These are phyloP conservation scores for Sporobolomyces phaffii DNA, from an alignment of 768 basidiomycete genomes.

Conservation along the genomic window DNA sequence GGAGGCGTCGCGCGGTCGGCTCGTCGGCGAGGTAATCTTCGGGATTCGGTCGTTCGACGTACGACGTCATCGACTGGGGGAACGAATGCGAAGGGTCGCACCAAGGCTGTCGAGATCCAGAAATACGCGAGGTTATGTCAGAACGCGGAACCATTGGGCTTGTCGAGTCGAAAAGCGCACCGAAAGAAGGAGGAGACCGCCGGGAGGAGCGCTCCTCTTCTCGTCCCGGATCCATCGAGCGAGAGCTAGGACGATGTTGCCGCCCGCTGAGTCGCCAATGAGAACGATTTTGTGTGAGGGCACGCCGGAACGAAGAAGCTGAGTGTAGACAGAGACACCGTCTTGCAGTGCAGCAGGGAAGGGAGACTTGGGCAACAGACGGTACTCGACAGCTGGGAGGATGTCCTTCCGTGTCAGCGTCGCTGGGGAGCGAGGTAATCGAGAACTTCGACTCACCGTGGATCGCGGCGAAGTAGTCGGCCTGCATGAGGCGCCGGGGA, in stretches of 20 bases:
- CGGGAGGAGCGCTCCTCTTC: slow-evolving; percentile 1
- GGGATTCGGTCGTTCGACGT: slow-evolving; percentile 28
- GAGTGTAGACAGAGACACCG: slow-evolving; percentile 64
- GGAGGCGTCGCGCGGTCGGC: slow-evolving; percentile 25
- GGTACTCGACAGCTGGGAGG: slow-evolving; percentile 63
- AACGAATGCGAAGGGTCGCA: slow-evolving; percentile 23
- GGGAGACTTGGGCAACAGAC: slow-evolving; percentile 52
- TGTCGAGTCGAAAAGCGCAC: background rate
- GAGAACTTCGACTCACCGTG: background rate
- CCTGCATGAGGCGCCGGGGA: slow-evolving; percentile 33
- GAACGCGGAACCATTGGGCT: no score
- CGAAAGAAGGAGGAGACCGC: slow-evolving; percentile 26
- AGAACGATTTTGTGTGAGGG: slow-evolving; percentile 55
- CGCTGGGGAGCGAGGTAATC: background rate
- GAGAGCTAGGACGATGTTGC: slow-evolving; percentile 55
- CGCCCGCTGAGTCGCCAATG: slow-evolving; percentile 72
- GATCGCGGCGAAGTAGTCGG: slow-evolving; percentile 28
- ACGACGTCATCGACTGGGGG: slow-evolving; percentile 23
- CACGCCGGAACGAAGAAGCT: slow-evolving; percentile 52
- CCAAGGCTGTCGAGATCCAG: slow-evolving; percentile 7
- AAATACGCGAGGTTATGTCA: background rate
- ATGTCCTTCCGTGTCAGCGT: background rate
- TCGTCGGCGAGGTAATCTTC: slow-evolving; percentile 37
- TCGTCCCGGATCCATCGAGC: slow-evolving; percentile 43
- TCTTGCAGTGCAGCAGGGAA: slow-evolving; percentile 74